Evolutionary conservation across 768 basidiomycete genomes (phyloP).

Genomic region (Lentinus brumalis): DNA sequence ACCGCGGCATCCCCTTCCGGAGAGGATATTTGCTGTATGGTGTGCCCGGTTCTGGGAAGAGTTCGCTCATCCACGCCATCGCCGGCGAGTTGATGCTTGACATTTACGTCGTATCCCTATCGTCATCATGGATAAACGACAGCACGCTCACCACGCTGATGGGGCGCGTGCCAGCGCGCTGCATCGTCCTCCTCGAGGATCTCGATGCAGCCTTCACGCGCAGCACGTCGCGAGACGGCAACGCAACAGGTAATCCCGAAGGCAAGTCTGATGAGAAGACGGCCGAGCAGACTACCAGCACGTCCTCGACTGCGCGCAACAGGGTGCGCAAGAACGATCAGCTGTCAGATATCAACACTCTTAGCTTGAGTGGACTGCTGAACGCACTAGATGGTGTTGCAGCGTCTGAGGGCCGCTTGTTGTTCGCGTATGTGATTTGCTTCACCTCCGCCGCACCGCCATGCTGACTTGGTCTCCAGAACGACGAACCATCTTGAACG

Average conservation of each 20-base stretch:
- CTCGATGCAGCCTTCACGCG: constrained; percentile 88
- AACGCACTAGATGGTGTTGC: constrained; percentile 88
- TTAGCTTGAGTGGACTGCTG: constrained; percentile 78
- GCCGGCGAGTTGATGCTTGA: constrained; percentile 89
- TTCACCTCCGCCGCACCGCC: neutral
- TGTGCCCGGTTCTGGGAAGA: constrained; percentile 86
- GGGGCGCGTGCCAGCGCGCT: constrained; percentile 82
- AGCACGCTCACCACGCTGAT: constrained; percentile 83
- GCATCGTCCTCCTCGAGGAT: constrained; percentile 88
- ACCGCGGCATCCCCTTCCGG: constrained; percentile 90
- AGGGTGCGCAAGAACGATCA: constrained; percentile 51
- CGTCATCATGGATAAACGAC: constrained; percentile 87
- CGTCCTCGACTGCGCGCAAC: constrained; percentile 36
- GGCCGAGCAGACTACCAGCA: constrained; percentile 35
- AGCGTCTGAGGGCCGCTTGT: constrained; percentile 82
- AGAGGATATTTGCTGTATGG: constrained; percentile 85
- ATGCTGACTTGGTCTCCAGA: constrained; percentile 37
- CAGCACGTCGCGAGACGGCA: constrained; percentile 66
- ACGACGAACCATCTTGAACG: constrained; percentile 92
- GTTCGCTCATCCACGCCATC: constrained; percentile 82
- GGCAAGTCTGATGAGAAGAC: constrained; percentile 39
- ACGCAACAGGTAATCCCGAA: constrained; percentile 47
- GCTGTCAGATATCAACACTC: constrained; percentile 76
- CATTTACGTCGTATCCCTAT: constrained; percentile 89
- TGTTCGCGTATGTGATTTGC: constrained; percentile 74